Conservation (phyloP, 2,329 filamentous ascomycete species). For the Diaporthe capsici region DNA sequence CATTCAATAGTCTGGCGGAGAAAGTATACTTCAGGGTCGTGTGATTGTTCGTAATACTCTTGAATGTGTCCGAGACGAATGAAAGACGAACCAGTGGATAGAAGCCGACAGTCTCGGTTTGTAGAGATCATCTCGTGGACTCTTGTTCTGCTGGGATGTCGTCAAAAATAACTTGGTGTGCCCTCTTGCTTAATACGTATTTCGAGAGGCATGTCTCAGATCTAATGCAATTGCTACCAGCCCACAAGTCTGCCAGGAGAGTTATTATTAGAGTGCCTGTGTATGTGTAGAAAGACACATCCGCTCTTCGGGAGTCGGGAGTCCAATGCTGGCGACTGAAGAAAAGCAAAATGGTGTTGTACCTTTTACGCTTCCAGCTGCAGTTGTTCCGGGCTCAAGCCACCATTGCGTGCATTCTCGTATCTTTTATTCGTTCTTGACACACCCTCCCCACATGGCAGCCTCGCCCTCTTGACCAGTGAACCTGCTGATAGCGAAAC, state of each 20-base stretch:
- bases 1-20: neutral
- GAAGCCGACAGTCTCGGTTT: neutral
- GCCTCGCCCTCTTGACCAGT: neutral
- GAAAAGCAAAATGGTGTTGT: neutral
- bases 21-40: too few species aligned
- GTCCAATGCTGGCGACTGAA: neutral
- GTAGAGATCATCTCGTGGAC: neutral
- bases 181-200: neutral
- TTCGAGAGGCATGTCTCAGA: neutral
- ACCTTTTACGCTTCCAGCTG: neutral
- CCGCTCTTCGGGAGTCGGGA: neutral
- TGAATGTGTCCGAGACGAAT: neutral
- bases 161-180: neutral
- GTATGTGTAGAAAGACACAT: neutral
- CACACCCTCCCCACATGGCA: too few species aligned
- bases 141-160: too few species aligned
- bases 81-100: neutral
- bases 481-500: neutral
- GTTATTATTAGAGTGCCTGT: neutral
- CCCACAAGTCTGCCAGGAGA: neutral
- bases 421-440: neutral
- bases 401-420: neutral
- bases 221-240: neutral
- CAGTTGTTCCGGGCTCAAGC: neutral
- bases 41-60: neutral